Evolutionary conservation across 441 rosid genomes (phyloP), one percentile per base, ranked within the genome.

Genomic region (Bocquillonia castaneifolia): DNA sequence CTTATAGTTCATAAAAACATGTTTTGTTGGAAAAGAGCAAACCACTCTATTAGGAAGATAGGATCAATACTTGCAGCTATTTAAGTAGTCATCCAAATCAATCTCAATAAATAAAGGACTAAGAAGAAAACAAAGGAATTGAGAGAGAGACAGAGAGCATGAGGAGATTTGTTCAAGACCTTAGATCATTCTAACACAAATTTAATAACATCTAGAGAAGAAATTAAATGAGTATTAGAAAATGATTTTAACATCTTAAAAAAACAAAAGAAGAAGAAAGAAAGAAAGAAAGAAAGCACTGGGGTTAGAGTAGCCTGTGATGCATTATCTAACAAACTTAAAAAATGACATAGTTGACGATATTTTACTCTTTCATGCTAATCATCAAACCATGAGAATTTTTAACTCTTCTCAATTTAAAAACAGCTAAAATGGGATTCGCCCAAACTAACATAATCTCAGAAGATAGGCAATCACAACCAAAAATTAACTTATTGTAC

Each of bases 401-500:
- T n/a, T n/a, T n/a, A n/a, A n/a, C n/a, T n/a, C n/a, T n/a, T n/a
- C n/a, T n/a, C n/a, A n/a, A n/a, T 25, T 18, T 25, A 22, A n/a
- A 53, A n/a, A n/a, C n/a, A n/a, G n/a, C 6, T 1, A 52, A 6
- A 51, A 55, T 29, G 37, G 22, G 0, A 42, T 12, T 51, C 13
- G 22, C 28, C 37, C 7, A 31, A 15, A 14, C 45, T 17, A 37
- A 47, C 42, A 5, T 34, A 55, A 45, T 42, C 40, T 39, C 15
- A 20, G 14, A 53, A 71, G 23, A 15, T 31, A 48, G 52, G 44
- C 1, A 68, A 63, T 10, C 28, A 25, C 53, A 67, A 48, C n/a
- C 72, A 36, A 55, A 0, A 12, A 23, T 39, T 18, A 74, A 62
- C 31, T 65, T 71, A 39, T 55, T 71, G 50, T 72, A 93, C 97